phyloP scores from a whole-genome alignment of 345 rosid genomes.

The Carallia pectinifolia region DNA sequence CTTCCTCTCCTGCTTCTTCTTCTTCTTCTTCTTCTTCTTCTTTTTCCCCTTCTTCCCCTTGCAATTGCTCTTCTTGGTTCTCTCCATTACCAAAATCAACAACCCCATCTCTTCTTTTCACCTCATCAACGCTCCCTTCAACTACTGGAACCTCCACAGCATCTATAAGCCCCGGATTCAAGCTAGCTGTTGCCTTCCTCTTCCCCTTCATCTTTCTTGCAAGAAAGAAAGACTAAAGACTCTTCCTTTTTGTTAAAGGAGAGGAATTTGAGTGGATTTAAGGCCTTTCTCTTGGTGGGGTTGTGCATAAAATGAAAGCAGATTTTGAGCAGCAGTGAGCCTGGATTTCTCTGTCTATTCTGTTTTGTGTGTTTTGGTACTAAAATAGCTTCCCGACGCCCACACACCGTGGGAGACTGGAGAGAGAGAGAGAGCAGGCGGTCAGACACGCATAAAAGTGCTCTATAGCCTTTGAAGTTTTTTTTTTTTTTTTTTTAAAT shows the following conservation, averaged over 20 bases:
- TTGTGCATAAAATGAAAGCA: not conserved
- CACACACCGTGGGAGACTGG: not conserved
- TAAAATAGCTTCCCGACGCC: too few species aligned
- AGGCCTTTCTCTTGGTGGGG: not conserved
- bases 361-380: not conserved
- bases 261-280: not conserved
- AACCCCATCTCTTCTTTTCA: not conserved
- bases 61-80: slow-evolving; percentile 1
- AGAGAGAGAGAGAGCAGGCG: not conserved
- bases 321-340: not conserved
- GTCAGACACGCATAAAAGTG: too few species aligned
- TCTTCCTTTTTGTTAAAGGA: not conserved
- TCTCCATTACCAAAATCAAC: slow-evolving; percentile 1
- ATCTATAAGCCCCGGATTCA: slow-evolving; percentile 1
- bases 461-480: too few species aligned
- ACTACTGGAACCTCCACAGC: slow-evolving; percentile 5
- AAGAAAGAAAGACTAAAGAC: not conserved
- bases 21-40: too few species aligned
- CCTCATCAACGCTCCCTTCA: slow-evolving; percentile 1
- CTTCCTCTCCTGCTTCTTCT: slow-evolving; percentile 3
- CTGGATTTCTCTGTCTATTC: not conserved
- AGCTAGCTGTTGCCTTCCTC: slow-evolving; percentile 12
- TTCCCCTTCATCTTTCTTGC: slow-evolving; percentile 2
- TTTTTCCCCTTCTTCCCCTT: too few species aligned
- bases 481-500: too few species aligned